Evolutionary conservation across 202 grass and related monocot species (phyloP).

Genomic region (Brachypodium distachyon): DNA sequence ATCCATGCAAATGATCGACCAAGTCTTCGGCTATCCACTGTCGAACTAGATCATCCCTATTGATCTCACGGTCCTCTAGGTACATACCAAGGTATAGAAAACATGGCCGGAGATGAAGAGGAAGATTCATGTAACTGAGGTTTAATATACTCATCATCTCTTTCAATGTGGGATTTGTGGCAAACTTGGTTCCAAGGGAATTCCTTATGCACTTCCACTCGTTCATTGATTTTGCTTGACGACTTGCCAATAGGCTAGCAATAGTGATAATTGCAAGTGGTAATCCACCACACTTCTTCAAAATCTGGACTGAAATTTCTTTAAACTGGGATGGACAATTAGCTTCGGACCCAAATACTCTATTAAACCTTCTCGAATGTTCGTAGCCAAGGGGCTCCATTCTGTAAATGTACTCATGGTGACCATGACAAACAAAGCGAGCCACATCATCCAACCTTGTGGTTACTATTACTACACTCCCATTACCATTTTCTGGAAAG

Average conservation of each 20-base stretch:
- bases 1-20: not conserved
- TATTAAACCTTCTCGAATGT: not conserved
- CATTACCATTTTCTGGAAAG: not conserved
- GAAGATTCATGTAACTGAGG: slow-evolving; percentile 22
- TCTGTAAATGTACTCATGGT: not conserved
- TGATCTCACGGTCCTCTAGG: not conserved
- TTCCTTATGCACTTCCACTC: slow-evolving; percentile 9
- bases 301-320: not conserved
- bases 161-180: not conserved
- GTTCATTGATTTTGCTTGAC: not conserved
- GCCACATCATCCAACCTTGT: slow-evolving; percentile 4
- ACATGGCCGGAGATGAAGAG: slow-evolving; percentile 20
- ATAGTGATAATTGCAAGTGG: slow-evolving; percentile 25
- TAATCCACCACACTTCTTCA: slow-evolving; percentile 17
- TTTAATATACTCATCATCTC: slow-evolving; percentile 9
- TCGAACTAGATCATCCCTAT: not conserved
- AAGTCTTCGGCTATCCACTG: slow-evolving; percentile 33
- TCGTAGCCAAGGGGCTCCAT: slow-evolving; percentile 15
- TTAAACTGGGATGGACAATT: not conserved
- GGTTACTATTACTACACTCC: slow-evolving; percentile 4
- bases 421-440: not conserved
- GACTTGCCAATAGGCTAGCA: not conserved
- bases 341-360: not conserved
- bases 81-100: slow-evolving; percentile 23
- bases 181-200: not conserved